Evolutionary conservation across 2,329 filamentous ascomycete species (phyloP).

Genomic region (Ilyonectria sp.): DNA sequence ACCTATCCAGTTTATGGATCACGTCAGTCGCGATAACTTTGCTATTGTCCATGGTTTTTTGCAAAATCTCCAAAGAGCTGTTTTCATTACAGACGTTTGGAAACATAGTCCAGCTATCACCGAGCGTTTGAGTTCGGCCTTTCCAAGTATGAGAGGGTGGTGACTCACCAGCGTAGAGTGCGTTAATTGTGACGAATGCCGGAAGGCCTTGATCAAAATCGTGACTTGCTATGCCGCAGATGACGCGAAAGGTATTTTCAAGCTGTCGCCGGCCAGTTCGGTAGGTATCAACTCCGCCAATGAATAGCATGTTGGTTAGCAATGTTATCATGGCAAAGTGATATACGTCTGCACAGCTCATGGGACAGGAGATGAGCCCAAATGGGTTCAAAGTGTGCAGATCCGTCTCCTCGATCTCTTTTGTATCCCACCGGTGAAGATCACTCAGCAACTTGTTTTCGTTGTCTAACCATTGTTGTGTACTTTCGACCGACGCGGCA

Average conservation of each 20-base stretch:
- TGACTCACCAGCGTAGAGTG: not conserved
- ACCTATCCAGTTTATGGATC: not conserved
- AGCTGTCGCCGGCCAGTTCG: not conserved
- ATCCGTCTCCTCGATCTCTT: not conserved
- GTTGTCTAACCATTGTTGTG: not conserved
- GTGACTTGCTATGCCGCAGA: not conserved
- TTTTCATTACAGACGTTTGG: not conserved
- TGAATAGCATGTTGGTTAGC: not conserved
- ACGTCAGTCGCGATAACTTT: not conserved
- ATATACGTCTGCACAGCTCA: not conserved
- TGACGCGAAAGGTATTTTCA: not conserved
- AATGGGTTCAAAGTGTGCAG: not conserved
- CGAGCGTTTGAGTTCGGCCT: not conserved
- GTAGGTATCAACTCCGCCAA: not conserved
- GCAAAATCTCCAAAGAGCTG: not conserved
- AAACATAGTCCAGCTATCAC: not conserved
- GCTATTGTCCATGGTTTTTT: not conserved
- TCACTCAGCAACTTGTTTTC: not conserved
- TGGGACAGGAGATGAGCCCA: not conserved
- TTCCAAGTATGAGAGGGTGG: not conserved
- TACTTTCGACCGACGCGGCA: not conserved
- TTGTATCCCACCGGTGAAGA: not conserved
- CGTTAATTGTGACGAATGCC: not conserved
- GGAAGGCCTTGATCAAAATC: not conserved
- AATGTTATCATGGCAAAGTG: not conserved